These are phyloP conservation scores for Tilletia horrida DNA, from an alignment of 1,284 basidiomycete species.

Conservation along the genomic window DNA sequence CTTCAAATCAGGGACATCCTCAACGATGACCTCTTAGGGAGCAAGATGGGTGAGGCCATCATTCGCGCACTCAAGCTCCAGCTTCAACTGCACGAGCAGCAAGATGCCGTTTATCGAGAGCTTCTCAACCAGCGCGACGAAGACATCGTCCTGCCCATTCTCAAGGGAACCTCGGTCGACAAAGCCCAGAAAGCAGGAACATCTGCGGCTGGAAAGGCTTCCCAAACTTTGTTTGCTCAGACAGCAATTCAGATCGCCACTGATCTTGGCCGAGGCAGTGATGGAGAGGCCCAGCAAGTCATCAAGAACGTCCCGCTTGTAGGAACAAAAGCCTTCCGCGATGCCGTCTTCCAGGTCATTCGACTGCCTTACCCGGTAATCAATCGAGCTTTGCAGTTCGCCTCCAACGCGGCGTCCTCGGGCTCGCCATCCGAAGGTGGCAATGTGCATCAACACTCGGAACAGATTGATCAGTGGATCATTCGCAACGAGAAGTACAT, in stretches of 20 bases:
- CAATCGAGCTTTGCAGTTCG: neutral
- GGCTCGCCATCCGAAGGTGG: too few species aligned
- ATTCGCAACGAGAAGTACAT: slow-evolving; percentile 10
- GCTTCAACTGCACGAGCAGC: neutral
- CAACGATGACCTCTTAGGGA: neutral
- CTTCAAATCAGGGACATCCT: neutral
- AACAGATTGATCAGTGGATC: neutral
- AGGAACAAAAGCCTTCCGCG: neutral
- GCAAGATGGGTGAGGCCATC: neutral
- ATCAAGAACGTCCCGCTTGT: neutral
- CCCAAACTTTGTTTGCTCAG: slow-evolving; percentile 16
- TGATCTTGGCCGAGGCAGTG: slow-evolving; percentile 2
- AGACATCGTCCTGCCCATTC: neutral
- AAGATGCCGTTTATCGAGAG: neutral
- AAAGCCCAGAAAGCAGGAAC: neutral
- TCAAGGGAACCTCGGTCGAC: neutral
- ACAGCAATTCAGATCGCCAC: slow-evolving; percentile 13
- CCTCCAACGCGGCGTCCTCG: neutral
- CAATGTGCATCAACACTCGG: neutral
- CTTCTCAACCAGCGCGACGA: neutral
- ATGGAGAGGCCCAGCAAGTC: slow-evolving; percentile 10
- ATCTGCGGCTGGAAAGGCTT: neutral
- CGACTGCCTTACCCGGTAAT: slow-evolving; percentile 4
- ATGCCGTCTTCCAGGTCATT: neutral
- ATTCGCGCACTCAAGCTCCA: neutral